phyloP scores from a whole-genome alignment of 352 stramenopile species.

The Phytophthora nicotianae region DNA sequence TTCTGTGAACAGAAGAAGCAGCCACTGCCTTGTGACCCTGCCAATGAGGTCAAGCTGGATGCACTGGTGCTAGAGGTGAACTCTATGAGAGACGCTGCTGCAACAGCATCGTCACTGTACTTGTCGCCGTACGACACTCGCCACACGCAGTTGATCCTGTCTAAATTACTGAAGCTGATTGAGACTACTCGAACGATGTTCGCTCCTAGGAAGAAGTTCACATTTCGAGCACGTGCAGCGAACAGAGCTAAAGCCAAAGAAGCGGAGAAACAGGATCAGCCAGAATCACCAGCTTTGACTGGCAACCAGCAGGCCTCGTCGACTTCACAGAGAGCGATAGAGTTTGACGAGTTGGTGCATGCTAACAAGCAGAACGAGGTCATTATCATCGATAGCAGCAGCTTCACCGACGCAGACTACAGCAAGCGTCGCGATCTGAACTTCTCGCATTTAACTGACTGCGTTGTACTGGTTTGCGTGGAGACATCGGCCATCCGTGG shows the following conservation, averaged over 20 bases:
- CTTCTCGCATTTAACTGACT: constrained; percentile 75
- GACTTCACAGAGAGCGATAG: constrained; percentile 13
- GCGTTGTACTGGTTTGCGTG: constrained; percentile 66
- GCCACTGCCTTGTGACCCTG: constrained; percentile 39
- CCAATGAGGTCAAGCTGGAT: constrained; percentile 59
- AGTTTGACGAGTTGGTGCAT: constrained; percentile 66
- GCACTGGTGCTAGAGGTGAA: constrained; percentile 53
- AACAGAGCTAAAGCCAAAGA: constrained; percentile 29
- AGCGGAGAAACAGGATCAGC: constrained; percentile 22
- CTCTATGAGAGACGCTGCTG: constrained; percentile 60
- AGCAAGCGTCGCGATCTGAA: constrained; percentile 68
- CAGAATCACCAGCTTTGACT: constrained; percentile 6
- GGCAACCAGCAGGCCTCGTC: constrained; percentile 14
- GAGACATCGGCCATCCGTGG: constrained; percentile 80
- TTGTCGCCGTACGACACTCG: constrained; percentile 89
- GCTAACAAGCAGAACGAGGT: constrained; percentile 62
- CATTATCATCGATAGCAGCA: constrained; percentile 69
- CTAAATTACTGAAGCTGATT: constrained; percentile 65
- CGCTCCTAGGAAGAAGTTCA: constrained; percentile 87
- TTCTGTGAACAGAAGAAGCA: constrained; percentile 74
- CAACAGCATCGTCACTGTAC: constrained; percentile 74
- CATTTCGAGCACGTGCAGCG: constrained; percentile 57
- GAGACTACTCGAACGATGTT: constrained; percentile 70
- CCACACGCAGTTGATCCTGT: constrained; percentile 72
- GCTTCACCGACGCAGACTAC: constrained; percentile 38